Evolutionary conservation across 2,329 filamentous ascomycete genomes (phyloP), one percentile per base, ranked within the genome.

Genomic region (Colletotrichum sp.): DNA sequence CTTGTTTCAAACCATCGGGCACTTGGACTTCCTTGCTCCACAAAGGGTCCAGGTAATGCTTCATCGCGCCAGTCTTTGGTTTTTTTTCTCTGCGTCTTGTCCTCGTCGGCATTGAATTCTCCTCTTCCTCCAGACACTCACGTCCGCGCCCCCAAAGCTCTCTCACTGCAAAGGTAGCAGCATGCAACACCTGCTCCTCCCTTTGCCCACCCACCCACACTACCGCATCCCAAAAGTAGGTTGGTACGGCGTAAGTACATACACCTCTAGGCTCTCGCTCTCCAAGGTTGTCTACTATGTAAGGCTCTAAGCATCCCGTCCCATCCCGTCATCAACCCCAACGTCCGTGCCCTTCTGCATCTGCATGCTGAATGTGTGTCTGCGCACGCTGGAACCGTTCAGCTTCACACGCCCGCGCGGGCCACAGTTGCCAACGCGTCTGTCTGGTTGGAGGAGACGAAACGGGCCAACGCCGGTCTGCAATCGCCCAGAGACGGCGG

Each of bases 1-100:
- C 69, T 68, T 64, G 73, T 73, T 75, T 75, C 73, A 75, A 75
- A 36, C 69, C 73, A 64, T 59, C 64, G 64, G 73, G 63, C 32
- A 44, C 39, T 75, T 25, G 39, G 34, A 16, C 61, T 67, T 67
- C 39, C 25, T 52, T 65, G 60, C 32, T 75, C 72, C 72, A 67
- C 72, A 66, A 74, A 74, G 44, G 52, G 36, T 65, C 67, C 60
- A 60, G 25, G 72, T 34, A 71, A 66, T 60, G 72, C 72, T 74
- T 74, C 60, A 61, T 66, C 65, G 22, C 65, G 44, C 44, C n/a
- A 52, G 44, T 52, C 44, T 52, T 39, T 36, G 55, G 55, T 59
- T 69, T 36, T 28, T 15, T 44, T 28, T 48, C 13, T 48, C 34
- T 13, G 11, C 48, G 30, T 59, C 48, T 44, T 27, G 15, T 22